A percentile compares a stretch with the other conserved stretches of the same genome.
phyloP scores from a whole-genome alignment of 176 grass and related monocot genomes.

The Triticum aestivum region IWGSC_CS_RefSeq_v2.1 NC_057811.1:449899671-449900170 shows the following conservation, averaged over 20 bases:
- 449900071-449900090: constrained; percentile 76
- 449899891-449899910: not conserved
- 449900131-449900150: constrained; percentile 11
- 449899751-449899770: not conserved
- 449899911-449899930: constrained; percentile 16
- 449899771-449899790: constrained; percentile 63
- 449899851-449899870: constrained; percentile 15
- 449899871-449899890: constrained; percentile 16
- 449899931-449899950: not conserved
- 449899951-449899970: constrained; percentile 28
- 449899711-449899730: constrained; percentile 25
- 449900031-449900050: constrained; percentile 94
- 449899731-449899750: constrained; percentile 27
- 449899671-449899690: constrained; percentile 95
- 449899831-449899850: constrained; percentile 16
- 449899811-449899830: constrained; percentile 3
- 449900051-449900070: constrained; percentile 95
- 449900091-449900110: constrained; percentile 76
- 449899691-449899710: constrained; percentile 83
- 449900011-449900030: constrained; percentile 74
- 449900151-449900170: constrained; percentile 22
- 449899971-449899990: constrained; percentile 9
- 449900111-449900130: constrained; percentile 85
- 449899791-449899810: constrained; percentile 39
- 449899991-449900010: constrained; percentile 6